Base-by-base conservation (phyloP, 2,329 filamentous ascomycete species). In the Cladophialophora chaetospira region DNA sequence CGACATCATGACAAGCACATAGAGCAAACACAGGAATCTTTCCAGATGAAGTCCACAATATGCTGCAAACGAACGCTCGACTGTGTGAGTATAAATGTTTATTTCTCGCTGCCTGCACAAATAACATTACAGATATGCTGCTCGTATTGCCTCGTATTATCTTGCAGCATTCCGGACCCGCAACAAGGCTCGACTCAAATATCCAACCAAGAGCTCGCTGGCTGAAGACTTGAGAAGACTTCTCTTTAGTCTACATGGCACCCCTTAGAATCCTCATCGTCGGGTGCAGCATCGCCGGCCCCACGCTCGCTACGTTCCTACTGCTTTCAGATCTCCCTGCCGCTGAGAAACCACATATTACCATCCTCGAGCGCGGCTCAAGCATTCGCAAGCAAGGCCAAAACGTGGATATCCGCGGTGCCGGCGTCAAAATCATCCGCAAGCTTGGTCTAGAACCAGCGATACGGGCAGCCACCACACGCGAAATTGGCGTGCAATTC, bases 381-480 rank as follows among this genome's bases (percentile, higher is more conserved):
- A 53, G 13, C 1, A 67, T 84, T 0, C 77, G 82, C 0, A 67
- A 71, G 1, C 70, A 71, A 0, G 83, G 82, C 0, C 74, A 77
- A 1, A 79, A 83, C 44, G 63, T 86, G 3, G 83, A 86, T 62
- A 68, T 86, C 0, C 77, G 81, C 2, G 78, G 74, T 6, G 73
- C 75, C 8, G 82, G 79, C 0, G 73, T 84, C 38, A 71, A 79
- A 6, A 76, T 82, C 8, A 65, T 84, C n/a, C 76, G 73, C 57
- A 73, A 73, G 1, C 83, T 85, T 80, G 81, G 79, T 0, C 68
- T 85, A 2, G 71, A 80, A 36, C 57, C 75, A 2, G 70, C 66
- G 0, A 71, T 76, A 25, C 73, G 74, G 2, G 65, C 68, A 3
- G 69, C 67, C 4, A 59, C 64, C 2, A 75, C 81, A 9, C 64